phyloP scores from a whole-genome alignment of 768 basidiomycete species.

The Rubroboletus pulcherrimus region DNA sequence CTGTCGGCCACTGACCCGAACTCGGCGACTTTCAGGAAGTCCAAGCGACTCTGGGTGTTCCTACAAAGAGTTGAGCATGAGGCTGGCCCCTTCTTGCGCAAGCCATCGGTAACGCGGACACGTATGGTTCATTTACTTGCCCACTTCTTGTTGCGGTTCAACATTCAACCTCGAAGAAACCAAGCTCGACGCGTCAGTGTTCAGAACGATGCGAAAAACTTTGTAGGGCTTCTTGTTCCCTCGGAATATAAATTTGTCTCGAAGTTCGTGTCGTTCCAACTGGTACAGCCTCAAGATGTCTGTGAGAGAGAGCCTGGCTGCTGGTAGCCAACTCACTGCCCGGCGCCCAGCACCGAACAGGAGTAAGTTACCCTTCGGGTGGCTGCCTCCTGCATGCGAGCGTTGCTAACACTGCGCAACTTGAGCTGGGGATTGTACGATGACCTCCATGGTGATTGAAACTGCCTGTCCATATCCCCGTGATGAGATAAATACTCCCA shows the following conservation, averaged over 20 bases:
- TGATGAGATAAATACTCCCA: neutral
- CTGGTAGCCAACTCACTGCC: no score
- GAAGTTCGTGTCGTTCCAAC: neutral
- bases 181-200: neutral
- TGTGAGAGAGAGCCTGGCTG: neutral
- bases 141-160: neutral
- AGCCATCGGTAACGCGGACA: neutral
- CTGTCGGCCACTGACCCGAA: neutral
- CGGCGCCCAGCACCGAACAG: no score
- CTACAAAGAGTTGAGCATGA: neutral
- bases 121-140: neutral
- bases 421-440: neutral
- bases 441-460: neutral
- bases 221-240: neutral
- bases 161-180: neutral
- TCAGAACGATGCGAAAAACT: neutral
- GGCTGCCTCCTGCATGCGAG: neutral
- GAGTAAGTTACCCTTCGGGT: neutral
- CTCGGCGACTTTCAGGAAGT: neutral
- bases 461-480: neutral
- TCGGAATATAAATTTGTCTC: neutral
- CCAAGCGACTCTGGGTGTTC: neutral
- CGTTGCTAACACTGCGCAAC: neutral
- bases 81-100: neutral
- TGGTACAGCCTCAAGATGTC: neutral